Conservation (phyloP, 257 asterid species). For the Cordia subcordata region DNA sequence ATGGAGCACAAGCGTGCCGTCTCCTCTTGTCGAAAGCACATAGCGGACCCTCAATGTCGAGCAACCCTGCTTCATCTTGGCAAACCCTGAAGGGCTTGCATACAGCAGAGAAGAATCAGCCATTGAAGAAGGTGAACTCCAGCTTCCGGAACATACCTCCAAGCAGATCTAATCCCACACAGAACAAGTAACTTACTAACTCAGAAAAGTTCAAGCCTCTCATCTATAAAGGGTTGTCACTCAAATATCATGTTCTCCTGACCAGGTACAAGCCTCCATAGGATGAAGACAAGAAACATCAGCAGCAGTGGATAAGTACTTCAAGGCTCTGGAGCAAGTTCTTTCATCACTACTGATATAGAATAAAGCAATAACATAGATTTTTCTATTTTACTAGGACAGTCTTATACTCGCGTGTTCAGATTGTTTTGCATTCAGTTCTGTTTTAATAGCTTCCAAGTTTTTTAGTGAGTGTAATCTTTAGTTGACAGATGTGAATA, state of each 20-base stretch:
- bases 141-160: slow-evolving; percentile 24
- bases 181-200: slow-evolving; percentile 25
- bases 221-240: neutral
- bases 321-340: slow-evolving; percentile 1
- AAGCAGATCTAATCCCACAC: slow-evolving; percentile 32
- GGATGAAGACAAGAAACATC: neutral
- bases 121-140: slow-evolving; percentile 18
- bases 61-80: neutral
- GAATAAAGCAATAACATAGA: slow-evolving; percentile 20
- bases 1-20: neutral
- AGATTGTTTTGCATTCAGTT: slow-evolving; percentile 24
- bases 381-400: slow-evolving; percentile 19
- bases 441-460: slow-evolving; percentile 22
- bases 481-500: slow-evolving; percentile 46
- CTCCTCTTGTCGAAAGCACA: neutral
- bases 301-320: neutral
- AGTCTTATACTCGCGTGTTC: slow-evolving; percentile 15
- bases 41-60: neutral
- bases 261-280: slow-evolving; percentile 13
- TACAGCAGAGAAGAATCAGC: slow-evolving; percentile 11
- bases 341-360: slow-evolving; percentile 9
- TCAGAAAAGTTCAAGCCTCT: slow-evolving; percentile 4
- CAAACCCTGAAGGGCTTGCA: slow-evolving; percentile 9
- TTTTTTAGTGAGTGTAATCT: slow-evolving; percentile 31
- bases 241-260: slow-evolving; percentile 4